Conservation (phyloP, 345 rosid species). For the Barbarea vulgaris region DNA sequence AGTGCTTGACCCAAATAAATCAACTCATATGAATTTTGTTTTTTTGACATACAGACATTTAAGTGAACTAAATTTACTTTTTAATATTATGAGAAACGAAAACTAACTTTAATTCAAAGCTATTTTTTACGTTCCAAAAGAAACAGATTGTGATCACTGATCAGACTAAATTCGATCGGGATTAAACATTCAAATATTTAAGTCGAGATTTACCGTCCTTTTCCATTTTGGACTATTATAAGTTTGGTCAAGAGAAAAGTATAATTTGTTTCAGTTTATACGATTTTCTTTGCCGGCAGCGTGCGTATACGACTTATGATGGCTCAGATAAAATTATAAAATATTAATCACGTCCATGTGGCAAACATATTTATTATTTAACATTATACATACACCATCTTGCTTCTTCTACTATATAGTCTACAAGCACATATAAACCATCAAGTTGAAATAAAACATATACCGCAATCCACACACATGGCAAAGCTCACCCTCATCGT, state of each 20-base stretch:
- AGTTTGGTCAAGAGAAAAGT: not conserved
- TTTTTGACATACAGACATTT: not conserved
- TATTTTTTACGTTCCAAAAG: no score
- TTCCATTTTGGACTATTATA: not conserved
- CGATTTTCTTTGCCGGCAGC: not conserved
- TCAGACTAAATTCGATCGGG: not conserved
- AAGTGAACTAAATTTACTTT: not conserved
- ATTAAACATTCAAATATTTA: no score
- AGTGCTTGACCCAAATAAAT: not conserved
- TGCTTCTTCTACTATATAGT: not conserved
- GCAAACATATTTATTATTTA: not conserved
- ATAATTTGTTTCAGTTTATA: not conserved
- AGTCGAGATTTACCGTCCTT: not conserved
- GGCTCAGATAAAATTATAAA: not conserved
- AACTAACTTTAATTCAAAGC: not conserved
- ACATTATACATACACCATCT: not conserved
- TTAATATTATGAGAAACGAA: not conserved
- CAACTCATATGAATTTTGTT: not conserved
- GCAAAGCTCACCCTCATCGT: slow-evolving; percentile 34
- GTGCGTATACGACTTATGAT: not conserved
- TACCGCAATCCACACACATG: slow-evolving; percentile 17
- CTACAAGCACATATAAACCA: not conserved
- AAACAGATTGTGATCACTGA: not conserved
- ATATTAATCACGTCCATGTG: not conserved
- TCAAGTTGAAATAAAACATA: not conserved